Base-by-base conservation (phyloP, 768 basidiomycete species). In the Kockovaella imperatae region DNA sequence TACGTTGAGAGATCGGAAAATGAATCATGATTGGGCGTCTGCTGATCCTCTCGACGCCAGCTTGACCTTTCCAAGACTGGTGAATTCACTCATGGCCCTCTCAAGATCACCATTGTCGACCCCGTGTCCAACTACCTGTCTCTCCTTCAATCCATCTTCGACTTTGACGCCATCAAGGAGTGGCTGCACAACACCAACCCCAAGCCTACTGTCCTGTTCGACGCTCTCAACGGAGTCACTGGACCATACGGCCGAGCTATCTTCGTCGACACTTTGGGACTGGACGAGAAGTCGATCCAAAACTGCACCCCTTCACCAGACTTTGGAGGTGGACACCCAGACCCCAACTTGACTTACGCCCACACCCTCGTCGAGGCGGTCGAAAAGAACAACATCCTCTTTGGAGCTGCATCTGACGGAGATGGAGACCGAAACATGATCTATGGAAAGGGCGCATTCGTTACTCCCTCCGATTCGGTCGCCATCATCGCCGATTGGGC, bases 361-460 rank as follows among this genome's bases (percentile, higher is more conserved):
- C 87, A 90, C 74, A 77, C 81, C 13, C 83, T 99, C 43, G 95
- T 99, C 30, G 86, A 91, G 52, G 83, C 76, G 15, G 95, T 99
- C 35, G 95, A 99, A 75, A 76, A 77, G 67, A 77, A 84, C 32
- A 76, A 80, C 49, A 90, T 97, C 58, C 77, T 80, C 35, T 97
- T 99, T 61, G 95, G 95, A 47, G 95, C 95, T 26, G 95, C 95
- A 6, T 86, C 83, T 53, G 95, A 99, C 68, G 95, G 95, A 24
- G 95, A 97, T 60, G 93, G 95, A 32, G 95, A 97, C 72, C 76
- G 95, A 55, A 97, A 99, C 77, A 97, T 99, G 95, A 97, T 99
- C 68, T 99, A 99, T 72, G 95, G 95, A 60, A 84, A 86, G 70
- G 84, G 86, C 53, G 95, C 95, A 36, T 99, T 99, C 71, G 95